Percentiles rank a stretch among this genome's conserved stretches.
Conservation (phyloP, 192 early-diverging fungal genomes). For the Coemansia erecta region DNA sequence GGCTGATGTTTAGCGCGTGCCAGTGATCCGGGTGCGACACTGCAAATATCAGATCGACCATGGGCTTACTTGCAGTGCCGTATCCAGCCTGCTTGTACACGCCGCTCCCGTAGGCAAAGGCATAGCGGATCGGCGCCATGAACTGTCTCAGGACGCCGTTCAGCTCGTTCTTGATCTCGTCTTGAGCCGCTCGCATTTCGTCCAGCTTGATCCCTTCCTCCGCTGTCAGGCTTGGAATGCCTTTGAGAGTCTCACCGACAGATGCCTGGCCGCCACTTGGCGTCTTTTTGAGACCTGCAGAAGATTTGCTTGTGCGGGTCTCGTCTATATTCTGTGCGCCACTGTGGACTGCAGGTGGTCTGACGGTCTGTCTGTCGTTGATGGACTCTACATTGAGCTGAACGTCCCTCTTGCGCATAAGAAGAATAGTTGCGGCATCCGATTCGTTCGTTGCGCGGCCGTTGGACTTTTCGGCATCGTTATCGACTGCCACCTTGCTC, state of each 20-base stretch:
- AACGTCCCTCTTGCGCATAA: slow-evolving; percentile 12
- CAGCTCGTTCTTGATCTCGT: slow-evolving; percentile 18
- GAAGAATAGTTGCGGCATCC: slow-evolving; percentile 12
- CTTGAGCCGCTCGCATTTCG: slow-evolving; percentile 23
- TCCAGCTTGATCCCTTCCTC: slow-evolving; percentile 33
- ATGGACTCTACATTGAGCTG: not conserved
- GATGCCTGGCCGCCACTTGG: not conserved
- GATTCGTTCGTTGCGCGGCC: not conserved
- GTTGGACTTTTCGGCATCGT: not conserved
- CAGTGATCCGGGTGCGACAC: slow-evolving; percentile 95
- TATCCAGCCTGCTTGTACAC: slow-evolving; percentile 91
- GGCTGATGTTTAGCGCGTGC: slow-evolving; percentile 95
- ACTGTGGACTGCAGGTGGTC: slow-evolving; percentile 9
- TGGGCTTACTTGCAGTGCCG: slow-evolving; percentile 60
- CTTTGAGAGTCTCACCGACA: slow-evolving; percentile 13
- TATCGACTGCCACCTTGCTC: slow-evolving; percentile 16
- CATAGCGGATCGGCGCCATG: slow-evolving; percentile 54
- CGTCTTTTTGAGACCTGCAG: not conserved
- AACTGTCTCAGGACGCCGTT: slow-evolving; percentile 29
- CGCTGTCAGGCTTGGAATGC: slow-evolving; percentile 12
- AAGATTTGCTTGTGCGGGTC: not conserved
- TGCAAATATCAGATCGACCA: slow-evolving; percentile 95
- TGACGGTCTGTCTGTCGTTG: slow-evolving; percentile 26
- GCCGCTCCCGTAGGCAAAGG: slow-evolving; percentile 94
- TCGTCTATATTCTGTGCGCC: not conserved